A percentile compares a stretch with the other conserved stretches of the same genome.
Evolutionary conservation across 2,329 filamentous ascomycete species (phyloP).

Genomic region (Fusarium sp.): DNA sequence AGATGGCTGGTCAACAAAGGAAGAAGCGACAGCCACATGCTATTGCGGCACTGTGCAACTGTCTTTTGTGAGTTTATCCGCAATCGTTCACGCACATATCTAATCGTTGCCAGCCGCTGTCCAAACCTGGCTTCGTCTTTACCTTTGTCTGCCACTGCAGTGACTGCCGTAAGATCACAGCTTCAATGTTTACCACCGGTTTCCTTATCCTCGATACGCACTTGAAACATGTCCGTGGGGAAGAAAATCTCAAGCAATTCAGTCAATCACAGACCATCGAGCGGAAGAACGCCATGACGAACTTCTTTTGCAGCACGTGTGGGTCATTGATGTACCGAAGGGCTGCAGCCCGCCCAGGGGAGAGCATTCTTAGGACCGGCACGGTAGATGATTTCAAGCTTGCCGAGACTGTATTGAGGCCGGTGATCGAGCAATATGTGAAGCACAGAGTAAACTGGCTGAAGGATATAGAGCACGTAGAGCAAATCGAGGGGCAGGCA

Average conservation of each 20-base stretch:
- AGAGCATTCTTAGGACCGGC: background rate
- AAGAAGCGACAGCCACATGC: slow-evolving; percentile 2
- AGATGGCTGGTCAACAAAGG: background rate
- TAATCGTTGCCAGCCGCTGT: background rate
- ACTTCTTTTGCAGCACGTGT: background rate
- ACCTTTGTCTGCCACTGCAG: background rate
- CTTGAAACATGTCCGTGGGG: background rate
- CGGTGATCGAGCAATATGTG: background rate
- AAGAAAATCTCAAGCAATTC: background rate
- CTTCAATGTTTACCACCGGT: background rate
- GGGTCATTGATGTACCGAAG: slow-evolving; percentile 1
- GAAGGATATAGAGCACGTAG: background rate
- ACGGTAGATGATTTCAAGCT: slow-evolving; percentile 2
- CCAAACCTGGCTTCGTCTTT: background rate
- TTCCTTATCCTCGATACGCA: background rate
- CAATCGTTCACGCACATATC: background rate
- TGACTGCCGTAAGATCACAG: background rate
- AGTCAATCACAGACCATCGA: background rate
- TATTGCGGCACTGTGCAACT: background rate
- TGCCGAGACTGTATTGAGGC: background rate
- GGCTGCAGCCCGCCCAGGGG: background rate
- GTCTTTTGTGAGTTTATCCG: background rate
- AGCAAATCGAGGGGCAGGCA: background rate
- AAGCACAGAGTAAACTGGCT: background rate
- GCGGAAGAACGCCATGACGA: background rate